Conservation (phyloP, 2,329 filamentous ascomycete species). For the Lachnellula hyalina region DNA sequence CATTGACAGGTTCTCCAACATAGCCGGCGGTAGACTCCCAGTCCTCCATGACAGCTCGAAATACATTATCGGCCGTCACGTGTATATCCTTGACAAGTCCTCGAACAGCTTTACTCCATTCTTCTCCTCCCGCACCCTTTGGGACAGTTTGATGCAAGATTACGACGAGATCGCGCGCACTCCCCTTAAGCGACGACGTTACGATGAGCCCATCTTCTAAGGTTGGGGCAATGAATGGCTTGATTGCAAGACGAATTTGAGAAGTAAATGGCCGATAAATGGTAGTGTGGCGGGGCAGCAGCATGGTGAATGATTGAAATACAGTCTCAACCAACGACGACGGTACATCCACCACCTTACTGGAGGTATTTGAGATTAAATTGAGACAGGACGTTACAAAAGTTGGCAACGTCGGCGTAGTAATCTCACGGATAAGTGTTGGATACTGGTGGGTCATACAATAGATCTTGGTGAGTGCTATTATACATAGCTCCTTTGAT, state of each 20-base stretch:
- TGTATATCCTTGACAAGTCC: conserved; percentile 62
- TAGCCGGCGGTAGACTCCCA: conserved; percentile 65
- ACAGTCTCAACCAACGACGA: conserved; percentile 58
- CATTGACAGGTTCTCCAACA: conserved; percentile 37
- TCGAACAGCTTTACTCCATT: conserved; percentile 68
- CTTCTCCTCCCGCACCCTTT: conserved; percentile 70
- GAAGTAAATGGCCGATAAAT: conserved; percentile 72
- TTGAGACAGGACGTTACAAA: conserved; percentile 72
- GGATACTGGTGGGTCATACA: conserved; percentile 75
- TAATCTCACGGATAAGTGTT: conserved; percentile 80
- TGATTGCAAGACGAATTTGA: conserved; percentile 59
- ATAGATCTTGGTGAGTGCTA: conserved; percentile 79
- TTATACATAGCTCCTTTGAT: conserved; percentile 70
- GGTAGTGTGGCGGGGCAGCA: conserved; percentile 77
- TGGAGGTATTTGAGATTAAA: conserved; percentile 46
- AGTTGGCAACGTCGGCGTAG: conserved; percentile 70
- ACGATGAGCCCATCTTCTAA: conserved; percentile 44
- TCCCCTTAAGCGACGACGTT: conserved; percentile 47
- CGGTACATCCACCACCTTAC: conserved; percentile 37
- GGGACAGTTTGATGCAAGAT: conserved; percentile 75
- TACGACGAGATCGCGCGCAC: conserved; percentile 61
- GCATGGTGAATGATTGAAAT: conserved; percentile 62
- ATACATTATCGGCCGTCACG: conserved; percentile 66
- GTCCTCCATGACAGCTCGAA: conserved; percentile 74
- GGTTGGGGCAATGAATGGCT: conserved; percentile 59